Conservation (phyloP, 2,329 filamentous ascomycete genomes). For the Phaeosphaeriaceae sp. region DNA sequence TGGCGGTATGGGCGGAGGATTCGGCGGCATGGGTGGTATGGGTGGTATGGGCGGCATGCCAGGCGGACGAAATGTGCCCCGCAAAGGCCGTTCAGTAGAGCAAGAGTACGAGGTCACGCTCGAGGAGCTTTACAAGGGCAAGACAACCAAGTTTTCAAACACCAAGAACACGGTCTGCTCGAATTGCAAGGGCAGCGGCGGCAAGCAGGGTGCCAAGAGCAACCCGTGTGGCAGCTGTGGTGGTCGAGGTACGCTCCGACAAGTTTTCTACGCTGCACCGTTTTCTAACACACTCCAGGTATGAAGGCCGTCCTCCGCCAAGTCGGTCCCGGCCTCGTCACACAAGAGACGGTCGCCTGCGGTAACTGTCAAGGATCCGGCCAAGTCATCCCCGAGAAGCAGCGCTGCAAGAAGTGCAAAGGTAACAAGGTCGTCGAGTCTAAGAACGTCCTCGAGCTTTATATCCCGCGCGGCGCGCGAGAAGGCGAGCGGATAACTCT, state of each 20-base stretch:
- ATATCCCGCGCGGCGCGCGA: constrained; percentile 82
- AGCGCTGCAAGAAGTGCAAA: constrained; percentile 99
- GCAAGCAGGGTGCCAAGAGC: constrained; percentile 88
- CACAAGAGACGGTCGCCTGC: constrained; percentile 80
- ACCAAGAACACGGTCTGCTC: constrained; percentile 92
- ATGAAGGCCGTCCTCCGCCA: constrained; percentile 79
- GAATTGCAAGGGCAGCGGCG: constrained; percentile 86
- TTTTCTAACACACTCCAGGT: constrained; percentile 52
- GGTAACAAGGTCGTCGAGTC: constrained; percentile 85
- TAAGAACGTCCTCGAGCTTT: constrained; percentile 94
- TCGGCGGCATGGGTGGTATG: constrained; percentile 68
- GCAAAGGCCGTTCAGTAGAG: constrained; percentile 82
- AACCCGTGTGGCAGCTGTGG: constrained; percentile 84
- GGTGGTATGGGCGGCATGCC: constrained; percentile 60
- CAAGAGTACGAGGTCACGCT: constrained; percentile 89
- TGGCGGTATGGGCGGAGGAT: constrained; percentile 55
- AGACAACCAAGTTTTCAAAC: constrained; percentile 95
- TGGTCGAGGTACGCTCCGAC: constrained; percentile 65
- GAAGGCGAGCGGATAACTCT: constrained; percentile 89
- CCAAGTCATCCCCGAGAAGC: constrained; percentile 90
- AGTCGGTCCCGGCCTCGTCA: constrained; percentile 84
- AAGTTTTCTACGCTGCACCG: neutral
- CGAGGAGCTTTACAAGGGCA: constrained; percentile 97
- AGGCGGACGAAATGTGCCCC: constrained; percentile 59
- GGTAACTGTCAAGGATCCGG: constrained; percentile 86